Percentiles rank a stretch among this genome's conserved stretches.
phyloP scores from a whole-genome alignment of 495 filamentous ascomycete genomes.

The Lichina pygmaea region DNA sequence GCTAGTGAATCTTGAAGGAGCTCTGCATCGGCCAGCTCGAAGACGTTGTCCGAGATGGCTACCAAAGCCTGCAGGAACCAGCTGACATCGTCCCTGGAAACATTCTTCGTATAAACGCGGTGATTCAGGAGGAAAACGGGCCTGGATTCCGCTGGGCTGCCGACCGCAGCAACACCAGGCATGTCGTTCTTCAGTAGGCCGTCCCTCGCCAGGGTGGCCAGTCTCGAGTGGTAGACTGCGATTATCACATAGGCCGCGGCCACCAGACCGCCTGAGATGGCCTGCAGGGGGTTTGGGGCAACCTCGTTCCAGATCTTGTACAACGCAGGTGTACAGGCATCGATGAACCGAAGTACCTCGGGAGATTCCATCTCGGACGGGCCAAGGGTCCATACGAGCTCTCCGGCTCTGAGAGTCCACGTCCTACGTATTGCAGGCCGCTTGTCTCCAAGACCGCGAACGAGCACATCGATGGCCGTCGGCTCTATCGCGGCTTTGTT shows the following conservation, averaged over 20 bases:
- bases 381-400: conserved; percentile 32
- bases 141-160: too few species aligned
- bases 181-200: conserved; percentile 16
- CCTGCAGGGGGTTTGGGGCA: conserved; percentile 40
- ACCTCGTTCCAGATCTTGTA: conserved; percentile 55
- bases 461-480: conserved; percentile 35
- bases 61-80: conserved; percentile 52
- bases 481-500: conserved; percentile 30
- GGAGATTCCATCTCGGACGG: conserved; percentile 18
- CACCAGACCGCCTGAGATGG: conserved; percentile 51
- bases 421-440: conserved; percentile 45
- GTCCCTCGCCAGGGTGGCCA: conserved; percentile 17
- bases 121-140: conserved; percentile 57
- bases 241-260: conserved; percentile 45
- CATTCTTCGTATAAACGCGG: conserved; percentile 55
- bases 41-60: conserved; percentile 17
- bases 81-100: conserved; percentile 37
- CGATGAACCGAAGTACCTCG: conserved; percentile 18
- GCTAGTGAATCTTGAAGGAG: conserved; percentile 34
- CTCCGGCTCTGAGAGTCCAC: conserved; percentile 53
- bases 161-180: too few species aligned
- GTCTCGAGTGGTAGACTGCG: conserved; percentile 24
- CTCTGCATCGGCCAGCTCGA: conserved; percentile 6
- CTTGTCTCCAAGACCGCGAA: conserved; percentile 69
- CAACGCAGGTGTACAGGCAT: conserved; percentile 34